Percentiles rank a stretch among this genome's conserved stretches.
Conservation (phyloP, 2,329 filamentous ascomycete species). For the Tolypocladium ovalisporum region DNA sequence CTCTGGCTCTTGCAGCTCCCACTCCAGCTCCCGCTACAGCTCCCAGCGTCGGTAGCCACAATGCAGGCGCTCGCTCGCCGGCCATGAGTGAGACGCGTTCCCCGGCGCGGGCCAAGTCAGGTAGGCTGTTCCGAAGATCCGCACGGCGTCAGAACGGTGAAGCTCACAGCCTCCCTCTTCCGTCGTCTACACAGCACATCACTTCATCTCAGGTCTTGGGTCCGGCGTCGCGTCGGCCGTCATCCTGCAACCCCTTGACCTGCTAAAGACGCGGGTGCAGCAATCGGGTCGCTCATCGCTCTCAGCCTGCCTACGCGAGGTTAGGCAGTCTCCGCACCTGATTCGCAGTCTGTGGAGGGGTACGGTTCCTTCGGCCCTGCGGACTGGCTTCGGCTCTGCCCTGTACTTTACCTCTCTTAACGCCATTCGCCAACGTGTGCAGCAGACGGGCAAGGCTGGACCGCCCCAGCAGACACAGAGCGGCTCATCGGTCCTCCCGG, state of each 20-base stretch:
- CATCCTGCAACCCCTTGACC: constrained; percentile 86
- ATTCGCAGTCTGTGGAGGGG: constrained; percentile 81
- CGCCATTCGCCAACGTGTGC: constrained; percentile 59
- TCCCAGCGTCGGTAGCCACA: neutral
- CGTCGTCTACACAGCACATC: constrained; percentile 46
- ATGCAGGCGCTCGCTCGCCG: neutral
- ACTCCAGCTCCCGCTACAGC: neutral
- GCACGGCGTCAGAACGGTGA: neutral
- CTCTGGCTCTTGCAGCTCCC: neutral
- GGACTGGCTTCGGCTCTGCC: constrained; percentile 85
- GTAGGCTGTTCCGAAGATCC: constrained; percentile 1
- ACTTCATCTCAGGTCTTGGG: constrained; percentile 79
- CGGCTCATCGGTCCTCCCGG: constrained; percentile 63
- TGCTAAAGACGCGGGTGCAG: constrained; percentile 92
- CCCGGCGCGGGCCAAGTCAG: constrained; percentile 6
- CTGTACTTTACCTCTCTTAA: constrained; percentile 91
- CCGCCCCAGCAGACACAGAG: constrained; percentile 11
- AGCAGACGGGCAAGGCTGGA: constrained; percentile 13
- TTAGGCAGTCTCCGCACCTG: constrained; percentile 46
- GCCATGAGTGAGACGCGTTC: constrained; percentile 8
- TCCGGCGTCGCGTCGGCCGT: constrained; percentile 84
- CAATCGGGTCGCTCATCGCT: constrained; percentile 69
- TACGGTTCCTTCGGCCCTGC: constrained; percentile 81
- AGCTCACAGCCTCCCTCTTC: neutral
- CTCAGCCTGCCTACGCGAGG: constrained; percentile 14